Conservation (phyloP, 192 early-diverging fungal genomes). For the Funneliformis geosporum region DNA sequence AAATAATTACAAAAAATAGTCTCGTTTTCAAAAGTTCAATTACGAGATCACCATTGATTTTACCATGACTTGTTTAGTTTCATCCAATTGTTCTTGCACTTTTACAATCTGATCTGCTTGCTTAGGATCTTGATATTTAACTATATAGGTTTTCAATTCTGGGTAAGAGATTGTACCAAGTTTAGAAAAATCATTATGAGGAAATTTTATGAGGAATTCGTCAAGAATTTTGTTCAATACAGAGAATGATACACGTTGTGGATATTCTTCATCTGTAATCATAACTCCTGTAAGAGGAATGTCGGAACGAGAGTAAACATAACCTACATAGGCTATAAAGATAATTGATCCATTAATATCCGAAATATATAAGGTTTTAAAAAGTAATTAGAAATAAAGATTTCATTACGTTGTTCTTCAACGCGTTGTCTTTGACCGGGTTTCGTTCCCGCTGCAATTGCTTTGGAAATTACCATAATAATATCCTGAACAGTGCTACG, state of each 20-base stretch:
- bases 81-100: conserved; percentile 95
- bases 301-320: conserved; percentile 74
- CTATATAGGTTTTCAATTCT: conserved; percentile 70
- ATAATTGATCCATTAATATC: neutral
- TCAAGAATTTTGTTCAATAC: conserved; percentile 83
- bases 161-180: conserved; percentile 57
- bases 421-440: conserved; percentile 81
- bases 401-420: conserved; percentile 68
- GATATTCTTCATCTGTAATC: conserved; percentile 87
- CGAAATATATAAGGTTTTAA: neutral
- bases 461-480: conserved; percentile 81
- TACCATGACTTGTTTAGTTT: conserved; percentile 92
- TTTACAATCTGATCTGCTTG: conserved; percentile 89
- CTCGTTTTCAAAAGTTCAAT: neutral
- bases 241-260: conserved; percentile 83
- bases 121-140: conserved; percentile 89
- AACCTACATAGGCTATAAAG: conserved; percentile 72
- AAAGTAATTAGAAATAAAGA: too few relatives aligned
- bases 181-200: conserved; percentile 39
- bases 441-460: conserved; percentile 81
- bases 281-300: conserved; percentile 71
- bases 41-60: neutral
- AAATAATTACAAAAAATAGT: neutral
- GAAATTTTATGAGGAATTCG: conserved; percentile 76
- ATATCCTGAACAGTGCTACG: conserved; percentile 75